Percentiles rank a stretch among this genome's conserved stretches.
These are phyloP conservation scores for Venustampulla echinocandica DNA, from an alignment of 495 filamentous ascomycete genomes.

Conservation along the genomic window DNA sequence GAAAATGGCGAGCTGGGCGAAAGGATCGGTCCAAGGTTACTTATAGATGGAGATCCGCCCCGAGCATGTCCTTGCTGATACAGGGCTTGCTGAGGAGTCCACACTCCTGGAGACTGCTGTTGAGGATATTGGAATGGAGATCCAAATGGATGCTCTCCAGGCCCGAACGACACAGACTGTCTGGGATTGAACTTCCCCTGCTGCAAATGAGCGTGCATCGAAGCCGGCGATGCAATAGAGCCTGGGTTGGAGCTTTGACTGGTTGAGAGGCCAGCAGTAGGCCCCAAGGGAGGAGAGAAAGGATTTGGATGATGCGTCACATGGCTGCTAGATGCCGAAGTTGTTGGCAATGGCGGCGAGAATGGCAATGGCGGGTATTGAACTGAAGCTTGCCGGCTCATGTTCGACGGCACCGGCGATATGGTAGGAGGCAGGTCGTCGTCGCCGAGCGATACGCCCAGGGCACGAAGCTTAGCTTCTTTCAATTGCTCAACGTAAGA, in stretches of 20 bases:
- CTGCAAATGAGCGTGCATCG: constrained; percentile 35
- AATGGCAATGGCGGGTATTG: constrained; percentile 57
- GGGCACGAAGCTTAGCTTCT: constrained; percentile 82
- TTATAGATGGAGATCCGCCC: constrained; percentile 48
- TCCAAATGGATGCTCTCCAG: constrained; percentile 27
- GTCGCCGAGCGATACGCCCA: constrained; percentile 73
- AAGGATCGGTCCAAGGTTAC: constrained; percentile 36
- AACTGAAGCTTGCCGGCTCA: constrained; percentile 51
- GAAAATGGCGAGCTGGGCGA: constrained; percentile 44
- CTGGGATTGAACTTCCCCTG: constrained; percentile 42
- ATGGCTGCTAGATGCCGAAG: constrained; percentile 54
- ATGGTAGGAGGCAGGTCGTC: constrained; percentile 48
- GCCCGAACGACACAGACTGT: constrained; percentile 41
- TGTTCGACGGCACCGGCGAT: constrained; percentile 42
- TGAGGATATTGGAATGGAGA: constrained; percentile 36
- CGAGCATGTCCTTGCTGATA: constrained; percentile 41
- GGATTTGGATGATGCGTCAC: constrained; percentile 48
- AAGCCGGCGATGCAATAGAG: constrained; percentile 46
- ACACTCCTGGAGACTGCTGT: constrained; percentile 37
- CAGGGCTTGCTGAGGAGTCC: constrained; percentile 47
- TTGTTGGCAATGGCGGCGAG: constrained; percentile 63
- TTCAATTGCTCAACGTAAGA: constrained; percentile 69
- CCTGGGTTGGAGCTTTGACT: constrained; percentile 50
- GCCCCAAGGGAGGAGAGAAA: constrained; percentile 48
- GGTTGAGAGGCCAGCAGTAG: constrained; percentile 39